Conservation (phyloP, 768 basidiomycete species). For the Trametes gibbosa region DNA sequence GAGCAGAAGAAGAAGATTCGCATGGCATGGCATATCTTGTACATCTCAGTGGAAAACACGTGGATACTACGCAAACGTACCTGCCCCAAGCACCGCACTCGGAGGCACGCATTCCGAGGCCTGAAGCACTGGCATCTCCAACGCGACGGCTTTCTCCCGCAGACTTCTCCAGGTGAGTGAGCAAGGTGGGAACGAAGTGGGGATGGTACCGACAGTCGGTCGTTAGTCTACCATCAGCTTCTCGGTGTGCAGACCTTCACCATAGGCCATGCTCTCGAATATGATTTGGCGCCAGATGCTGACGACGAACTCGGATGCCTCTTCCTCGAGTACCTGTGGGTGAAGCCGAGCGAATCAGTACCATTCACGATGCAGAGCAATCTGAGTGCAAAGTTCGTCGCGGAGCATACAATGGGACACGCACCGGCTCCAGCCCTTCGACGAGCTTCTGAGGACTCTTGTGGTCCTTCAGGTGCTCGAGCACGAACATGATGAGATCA, state of each 20-base stretch:
- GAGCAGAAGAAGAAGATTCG: slow-evolving; percentile 19
- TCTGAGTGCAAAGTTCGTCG: background rate
- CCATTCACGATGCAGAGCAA: background rate
- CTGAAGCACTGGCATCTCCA: no score
- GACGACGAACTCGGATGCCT: slow-evolving; percentile 75
- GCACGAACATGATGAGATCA: slow-evolving; percentile 89
- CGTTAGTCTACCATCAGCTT: slow-evolving; percentile 73
- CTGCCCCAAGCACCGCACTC: slow-evolving; percentile 21
- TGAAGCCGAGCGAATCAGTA: background rate
- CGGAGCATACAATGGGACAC: slow-evolving; percentile 32
- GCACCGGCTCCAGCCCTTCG: slow-evolving; percentile 87
- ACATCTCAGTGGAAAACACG: slow-evolving; percentile 26
- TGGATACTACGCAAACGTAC: slow-evolving; percentile 32
- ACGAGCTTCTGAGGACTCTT: slow-evolving; percentile 82
- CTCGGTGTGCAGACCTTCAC: slow-evolving; percentile 85
- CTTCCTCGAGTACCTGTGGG: slow-evolving; percentile 84
- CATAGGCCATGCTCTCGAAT: slow-evolving; percentile 93
- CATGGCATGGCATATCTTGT: slow-evolving; percentile 20
- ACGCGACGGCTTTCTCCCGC: no score
- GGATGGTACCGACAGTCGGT: background rate
- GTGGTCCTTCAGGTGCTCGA: slow-evolving; percentile 91
- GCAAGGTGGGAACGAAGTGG: background rate
- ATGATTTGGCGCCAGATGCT: slow-evolving; percentile 89
- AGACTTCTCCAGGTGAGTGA: background rate
- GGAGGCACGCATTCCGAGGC: slow-evolving; percentile 2